Evolutionary conservation across 352 stramenopile species (phyloP).

Genomic region (Phytophthora pluvialis): DNA sequence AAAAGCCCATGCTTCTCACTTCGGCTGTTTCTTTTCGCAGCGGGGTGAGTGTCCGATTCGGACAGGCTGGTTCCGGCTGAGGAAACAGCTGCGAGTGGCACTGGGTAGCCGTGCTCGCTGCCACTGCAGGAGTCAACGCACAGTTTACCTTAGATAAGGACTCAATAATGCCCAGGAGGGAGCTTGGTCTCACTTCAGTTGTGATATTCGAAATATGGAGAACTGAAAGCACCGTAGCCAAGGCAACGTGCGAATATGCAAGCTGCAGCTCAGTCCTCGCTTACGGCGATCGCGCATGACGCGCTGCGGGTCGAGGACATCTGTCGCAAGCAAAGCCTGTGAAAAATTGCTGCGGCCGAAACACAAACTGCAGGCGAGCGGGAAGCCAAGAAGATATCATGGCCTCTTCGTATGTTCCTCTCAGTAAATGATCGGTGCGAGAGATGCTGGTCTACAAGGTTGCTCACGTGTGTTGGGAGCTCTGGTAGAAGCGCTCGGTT

Average conservation of each 20-base stretch:
- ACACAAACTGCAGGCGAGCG: conserved; percentile 10
- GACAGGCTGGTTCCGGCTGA: conserved; percentile 25
- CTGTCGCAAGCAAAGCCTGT: conserved; percentile 18
- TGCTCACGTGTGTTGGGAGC: neutral
- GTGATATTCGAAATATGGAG: too few species aligned
- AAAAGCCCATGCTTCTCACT: conserved; percentile 9
- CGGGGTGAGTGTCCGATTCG: conserved; percentile 11
- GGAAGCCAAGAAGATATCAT: conserved; percentile 14
- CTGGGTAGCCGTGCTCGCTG: conserved; percentile 8
- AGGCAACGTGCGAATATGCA: too few species aligned
- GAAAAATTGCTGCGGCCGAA: conserved; percentile 22
- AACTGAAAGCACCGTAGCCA: too few species aligned
- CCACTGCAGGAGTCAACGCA: neutral
- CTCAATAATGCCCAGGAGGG: neutral
- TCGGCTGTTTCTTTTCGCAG: conserved; percentile 25
- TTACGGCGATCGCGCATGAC: conserved; percentile 6
- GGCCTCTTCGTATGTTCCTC: conserved; percentile 11
- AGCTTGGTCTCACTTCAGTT: too few species aligned
- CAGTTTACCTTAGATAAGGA: neutral
- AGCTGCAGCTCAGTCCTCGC: too few species aligned
- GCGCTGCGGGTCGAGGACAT: conserved; percentile 16
- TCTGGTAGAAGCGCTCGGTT: neutral
- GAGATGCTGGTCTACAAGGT: neutral
- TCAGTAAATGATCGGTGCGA: conserved; percentile 6
- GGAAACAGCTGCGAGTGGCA: conserved; percentile 9